Evolutionary conservation across 1,139 yeast species (phyloP).

Genomic region (Entelexis sorbosivorans): DNA sequence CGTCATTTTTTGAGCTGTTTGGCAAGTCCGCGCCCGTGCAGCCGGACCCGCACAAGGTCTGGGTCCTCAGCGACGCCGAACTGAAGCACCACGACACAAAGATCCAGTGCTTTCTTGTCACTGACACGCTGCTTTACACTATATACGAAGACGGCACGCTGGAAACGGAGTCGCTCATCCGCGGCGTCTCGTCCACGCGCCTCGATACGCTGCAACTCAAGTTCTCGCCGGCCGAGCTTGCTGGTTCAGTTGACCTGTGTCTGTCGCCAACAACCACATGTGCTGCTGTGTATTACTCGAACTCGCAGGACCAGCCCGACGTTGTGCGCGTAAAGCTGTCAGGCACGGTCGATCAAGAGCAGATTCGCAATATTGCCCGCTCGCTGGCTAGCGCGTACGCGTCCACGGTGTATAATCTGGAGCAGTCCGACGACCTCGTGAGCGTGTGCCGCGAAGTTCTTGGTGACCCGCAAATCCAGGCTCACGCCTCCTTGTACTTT

Average conservation of each 20-base stretch:
- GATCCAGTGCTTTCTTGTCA: constrained; percentile 11
- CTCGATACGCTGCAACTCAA: constrained; percentile 15
- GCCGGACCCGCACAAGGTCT: constrained; percentile 16
- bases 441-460: constrained; percentile 19
- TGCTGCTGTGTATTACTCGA: constrained; percentile 40
- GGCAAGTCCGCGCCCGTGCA: constrained; percentile 16
- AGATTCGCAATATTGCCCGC: constrained; percentile 1
- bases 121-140: constrained; percentile 4
- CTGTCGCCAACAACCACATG: constrained; percentile 21
- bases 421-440: constrained; percentile 24
- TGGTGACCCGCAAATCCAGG: constrained; percentile 10
- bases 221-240: constrained; percentile 14
- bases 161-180: constrained; percentile 14
- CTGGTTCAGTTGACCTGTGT: constrained; percentile 9
- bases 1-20: constrained; percentile 20
- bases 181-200: constrained; percentile 11
- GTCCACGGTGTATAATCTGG: constrained; percentile 22
- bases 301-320: neutral
- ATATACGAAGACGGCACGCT: constrained; percentile 16
- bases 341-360: constrained; percentile 1
- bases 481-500: constrained; percentile 13
- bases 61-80: constrained; percentile 10
- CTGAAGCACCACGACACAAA: constrained; percentile 1
- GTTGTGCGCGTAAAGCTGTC: neutral
- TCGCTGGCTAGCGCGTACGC: constrained; percentile 46